Evolutionary conservation across 768 basidiomycete species (phyloP), one percentile per base, ranked within the genome.

Genomic region (Leccinum obscurum): DNA sequence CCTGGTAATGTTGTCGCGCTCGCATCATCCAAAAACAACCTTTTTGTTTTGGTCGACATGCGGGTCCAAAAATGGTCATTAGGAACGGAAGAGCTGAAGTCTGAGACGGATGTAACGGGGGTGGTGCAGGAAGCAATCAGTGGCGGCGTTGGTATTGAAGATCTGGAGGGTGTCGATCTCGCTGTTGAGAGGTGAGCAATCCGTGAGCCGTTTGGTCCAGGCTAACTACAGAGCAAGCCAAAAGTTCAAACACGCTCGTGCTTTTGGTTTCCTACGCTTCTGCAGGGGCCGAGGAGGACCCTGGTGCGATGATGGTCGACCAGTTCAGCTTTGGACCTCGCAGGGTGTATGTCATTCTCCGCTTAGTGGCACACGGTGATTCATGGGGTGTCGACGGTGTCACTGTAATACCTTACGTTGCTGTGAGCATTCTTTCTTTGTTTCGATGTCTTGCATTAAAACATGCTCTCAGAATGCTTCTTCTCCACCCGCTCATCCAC

Each of bases 151-250:
- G 71, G 77, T 7, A 78, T 80, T 58, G 74, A 90, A 46, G 90
- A 92, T 64, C 74, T 93, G 4, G 92, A 93, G 68, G 72, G 92
- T 44, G 75, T 92, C 51, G 91, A 93, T 76, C 64, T 92, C 35
- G 83, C 82, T 6, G 70, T 88, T 17, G 83, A 86, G 56, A 77
- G 77, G 88, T 88, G 59, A 56, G 80, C 62, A 62, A 57, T 24
- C 49, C 4, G 34, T 51, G 14, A 41, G 3, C 9, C 22, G 14
- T 44, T 14, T n/a, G 20, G 11, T 10, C n/a, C 50, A 48, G 13
- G 49, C 57, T 66, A 26, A 68, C 20, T 20, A 37, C 32, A 20
- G 3, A 51, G 14, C 50, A 9, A 52, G 77, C 22, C 6, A 11
- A 46, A 80, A 80, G 89, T 58, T 71, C 81, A 17, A 81, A 79